A percentile compares a stretch with the other conserved stretches of the same genome.
Conservation (phyloP, 805 yeast species). For the Pichia cephalocereana region DNA sequence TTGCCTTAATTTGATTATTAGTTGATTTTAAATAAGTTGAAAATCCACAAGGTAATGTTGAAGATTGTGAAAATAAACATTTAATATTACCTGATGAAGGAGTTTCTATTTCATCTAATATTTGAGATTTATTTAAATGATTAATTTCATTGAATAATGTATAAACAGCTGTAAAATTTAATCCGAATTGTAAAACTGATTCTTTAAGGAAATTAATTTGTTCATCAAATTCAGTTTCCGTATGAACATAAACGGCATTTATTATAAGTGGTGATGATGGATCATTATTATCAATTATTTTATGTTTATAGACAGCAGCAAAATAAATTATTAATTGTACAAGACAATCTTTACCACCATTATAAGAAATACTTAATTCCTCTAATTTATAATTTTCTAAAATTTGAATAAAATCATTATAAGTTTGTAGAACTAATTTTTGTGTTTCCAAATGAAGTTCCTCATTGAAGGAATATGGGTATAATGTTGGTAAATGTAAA, state of each 20-base stretch:
- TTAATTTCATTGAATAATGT: conserved; percentile 1
- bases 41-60: conserved; percentile 49
- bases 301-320: conserved; percentile 34
- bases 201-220: conserved; percentile 54
- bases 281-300: conserved; percentile 8
- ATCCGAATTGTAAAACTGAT: conserved; percentile 45
- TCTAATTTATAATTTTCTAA: conserved; percentile 22
- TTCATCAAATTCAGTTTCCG: conserved; percentile 63
- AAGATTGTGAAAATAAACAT: conserved; percentile 19
- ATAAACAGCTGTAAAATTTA: conserved; percentile 31
- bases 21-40: conserved; percentile 40
- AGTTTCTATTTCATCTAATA: neutral
- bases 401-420: conserved; percentile 12
- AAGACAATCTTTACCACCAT: conserved; percentile 96
- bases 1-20: conserved; percentile 52
- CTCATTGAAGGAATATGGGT: conserved; percentile 1
- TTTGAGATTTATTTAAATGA: neutral
- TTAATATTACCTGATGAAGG: neutral
- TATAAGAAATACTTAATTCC: conserved; percentile 73
- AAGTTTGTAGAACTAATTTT: conserved; percentile 16
- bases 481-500: conserved; percentile 3
- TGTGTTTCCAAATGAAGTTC: conserved; percentile 16
- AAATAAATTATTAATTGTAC: conserved; percentile 74
- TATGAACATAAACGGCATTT: conserved; percentile 63
- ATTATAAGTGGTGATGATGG: conserved; percentile 20